phyloP scores from a whole-genome alignment of 768 basidiomycete genomes.

The Pulveroboletus frians region DNA sequence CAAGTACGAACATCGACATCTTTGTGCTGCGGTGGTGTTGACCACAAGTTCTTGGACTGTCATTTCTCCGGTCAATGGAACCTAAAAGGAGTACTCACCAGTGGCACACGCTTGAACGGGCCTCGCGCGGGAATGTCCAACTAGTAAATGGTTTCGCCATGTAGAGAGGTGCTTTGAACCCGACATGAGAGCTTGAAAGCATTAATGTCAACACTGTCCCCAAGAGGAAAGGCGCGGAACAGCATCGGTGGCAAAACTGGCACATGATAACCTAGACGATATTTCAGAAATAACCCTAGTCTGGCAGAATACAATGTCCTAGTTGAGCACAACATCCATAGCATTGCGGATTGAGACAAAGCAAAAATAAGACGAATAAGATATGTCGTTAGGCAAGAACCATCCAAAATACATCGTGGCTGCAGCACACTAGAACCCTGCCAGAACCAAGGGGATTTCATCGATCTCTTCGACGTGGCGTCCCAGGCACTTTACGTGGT shows the following conservation, averaged over 20 bases:
- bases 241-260: not conserved
- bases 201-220: not conserved
- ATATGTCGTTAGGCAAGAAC: constrained; percentile 17
- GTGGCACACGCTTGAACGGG: too few relatives aligned
- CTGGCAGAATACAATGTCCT: not conserved
- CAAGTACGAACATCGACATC: not conserved
- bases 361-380: constrained; percentile 32
- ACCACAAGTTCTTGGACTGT: not conserved
- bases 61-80: too few relatives aligned
- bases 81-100: too few relatives aligned
- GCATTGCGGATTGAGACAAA: constrained; percentile 27
- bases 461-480: constrained; percentile 43
- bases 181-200: not conserved
- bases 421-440: constrained; percentile 7
- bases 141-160: not conserved
- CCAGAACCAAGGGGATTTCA: constrained; percentile 10
- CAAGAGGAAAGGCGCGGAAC: not conserved
- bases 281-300: not conserved
- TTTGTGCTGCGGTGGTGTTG: not conserved
- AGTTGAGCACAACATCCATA: constrained; percentile 24
- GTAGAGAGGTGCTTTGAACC: not conserved
- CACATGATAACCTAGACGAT: not conserved
- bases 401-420: constrained; percentile 25
- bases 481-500: constrained; percentile 56
- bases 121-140: too few relatives aligned